phyloP scores from a whole-genome alignment of 371 early-diverging fungal genomes.

The Mucor plumbeus region DNA sequence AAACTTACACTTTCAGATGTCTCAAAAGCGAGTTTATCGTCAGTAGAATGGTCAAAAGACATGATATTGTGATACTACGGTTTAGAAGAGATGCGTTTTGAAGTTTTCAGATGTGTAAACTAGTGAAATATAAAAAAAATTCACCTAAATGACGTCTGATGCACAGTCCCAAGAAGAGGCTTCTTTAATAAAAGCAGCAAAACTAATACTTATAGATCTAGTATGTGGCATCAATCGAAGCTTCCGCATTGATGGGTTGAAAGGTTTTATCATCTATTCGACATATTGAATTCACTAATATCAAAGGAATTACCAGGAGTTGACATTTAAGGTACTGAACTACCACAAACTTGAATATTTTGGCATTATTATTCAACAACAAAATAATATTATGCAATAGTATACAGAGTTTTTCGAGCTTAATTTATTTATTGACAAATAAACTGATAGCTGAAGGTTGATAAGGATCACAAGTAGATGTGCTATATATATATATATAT shows the following conservation, averaged over 20 bases:
- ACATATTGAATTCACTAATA: too few relatives aligned
- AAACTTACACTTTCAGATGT: slow-evolving; percentile 68
- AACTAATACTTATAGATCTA: too few relatives aligned
- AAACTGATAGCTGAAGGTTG: background rate
- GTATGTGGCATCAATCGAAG: too few relatives aligned
- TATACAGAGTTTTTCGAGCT: background rate
- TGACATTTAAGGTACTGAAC: too few relatives aligned
- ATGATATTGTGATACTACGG: slow-evolving; percentile 18
- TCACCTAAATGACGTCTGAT: slow-evolving; percentile 10
- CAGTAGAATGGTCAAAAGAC: slow-evolving; percentile 55
- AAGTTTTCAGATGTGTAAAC: background rate
- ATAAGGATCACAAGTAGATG: slow-evolving; percentile 2
- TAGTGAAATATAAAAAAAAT: slow-evolving; percentile 1
- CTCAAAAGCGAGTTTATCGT: slow-evolving; percentile 69
- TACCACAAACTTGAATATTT: too few relatives aligned
- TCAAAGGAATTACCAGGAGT: too few relatives aligned
- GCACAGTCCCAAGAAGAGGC: background rate
- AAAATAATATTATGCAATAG: too few relatives aligned
- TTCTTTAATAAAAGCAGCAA: too few relatives aligned
- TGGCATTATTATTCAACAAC: too few relatives aligned
- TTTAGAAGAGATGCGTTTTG: background rate
- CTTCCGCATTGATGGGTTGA: too few relatives aligned
- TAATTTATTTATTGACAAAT: background rate
- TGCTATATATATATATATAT: too few relatives aligned
- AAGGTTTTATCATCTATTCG: too few relatives aligned